Percentiles rank a stretch among this genome's conserved stretches.
Evolutionary conservation across 805 yeast species (phyloP).

Genomic region (Candida sithepensis): DNA sequence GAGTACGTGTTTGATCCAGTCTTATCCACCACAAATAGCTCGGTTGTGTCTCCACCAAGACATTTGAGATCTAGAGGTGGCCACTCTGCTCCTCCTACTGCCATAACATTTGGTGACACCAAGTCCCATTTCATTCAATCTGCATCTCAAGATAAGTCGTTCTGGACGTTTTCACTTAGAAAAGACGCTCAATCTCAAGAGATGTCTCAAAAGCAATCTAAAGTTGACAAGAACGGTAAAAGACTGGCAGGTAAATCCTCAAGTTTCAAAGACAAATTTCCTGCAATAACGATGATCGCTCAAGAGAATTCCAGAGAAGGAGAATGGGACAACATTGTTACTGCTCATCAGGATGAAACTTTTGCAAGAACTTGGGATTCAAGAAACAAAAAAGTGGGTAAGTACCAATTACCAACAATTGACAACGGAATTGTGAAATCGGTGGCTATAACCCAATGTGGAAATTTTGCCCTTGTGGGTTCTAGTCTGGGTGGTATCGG

Average conservation of each 20-base stretch:
- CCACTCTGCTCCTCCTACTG: constrained; percentile 86
- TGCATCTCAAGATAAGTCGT: constrained; percentile 78
- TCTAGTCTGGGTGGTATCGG: constrained; percentile 82
- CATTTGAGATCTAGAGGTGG: constrained; percentile 93
- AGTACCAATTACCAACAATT: constrained; percentile 63
- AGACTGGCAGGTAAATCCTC: constrained; percentile 54
- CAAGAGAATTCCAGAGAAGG: constrained; percentile 73
- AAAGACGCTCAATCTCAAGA: constrained; percentile 97
- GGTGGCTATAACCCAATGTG: constrained; percentile 85
- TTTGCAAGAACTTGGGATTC: constrained; percentile 93
- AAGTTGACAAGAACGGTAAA: constrained; percentile 40
- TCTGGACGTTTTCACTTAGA: constrained; percentile 90
- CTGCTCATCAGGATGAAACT: constrained; percentile 79
- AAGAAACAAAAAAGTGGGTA: constrained; percentile 73
- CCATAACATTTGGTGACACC: constrained; percentile 69
- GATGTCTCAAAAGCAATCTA: constrained; percentile 68
- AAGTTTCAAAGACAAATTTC: constrained; percentile 63
- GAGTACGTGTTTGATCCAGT: constrained; percentile 95
- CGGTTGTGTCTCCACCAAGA: constrained; percentile 85
- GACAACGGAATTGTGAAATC: constrained; percentile 71
- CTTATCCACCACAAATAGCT: constrained; percentile 56
- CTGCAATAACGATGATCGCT: constrained; percentile 69
- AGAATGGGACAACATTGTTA: constrained; percentile 90
- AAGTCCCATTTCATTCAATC: constrained; percentile 79
- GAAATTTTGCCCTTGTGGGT: constrained; percentile 91